A percentile compares a stretch with the other conserved stretches of the same genome.
These are phyloP conservation scores for Cercospora zeae-maydis DNA, from an alignment of 2,329 filamentous ascomycete genomes.

Conservation along the genomic window DNA sequence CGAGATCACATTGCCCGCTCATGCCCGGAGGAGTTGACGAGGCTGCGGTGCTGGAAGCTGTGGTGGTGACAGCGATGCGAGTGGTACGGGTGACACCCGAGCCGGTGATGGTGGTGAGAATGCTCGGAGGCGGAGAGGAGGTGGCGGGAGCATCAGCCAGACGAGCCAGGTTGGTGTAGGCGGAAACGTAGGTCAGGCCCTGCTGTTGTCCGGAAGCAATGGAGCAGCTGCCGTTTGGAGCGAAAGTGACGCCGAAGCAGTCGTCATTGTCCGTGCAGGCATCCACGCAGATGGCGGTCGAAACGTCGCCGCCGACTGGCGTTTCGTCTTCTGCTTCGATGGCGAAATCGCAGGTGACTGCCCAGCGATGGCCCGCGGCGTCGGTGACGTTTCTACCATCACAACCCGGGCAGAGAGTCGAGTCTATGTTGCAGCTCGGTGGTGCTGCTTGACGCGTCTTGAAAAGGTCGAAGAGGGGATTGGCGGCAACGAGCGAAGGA, in stretches of 20 bases:
- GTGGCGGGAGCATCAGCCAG: slow-evolving; percentile 1
- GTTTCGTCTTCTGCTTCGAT: slow-evolving; percentile 17
- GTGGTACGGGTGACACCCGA: slow-evolving; percentile 1
- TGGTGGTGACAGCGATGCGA: slow-evolving; percentile 6
- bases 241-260: slow-evolving; percentile 28
- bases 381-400: slow-evolving; percentile 25
- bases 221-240: slow-evolving; percentile 24
- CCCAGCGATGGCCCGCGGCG: slow-evolving; percentile 20
- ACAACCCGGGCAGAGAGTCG: slow-evolving; percentile 26
- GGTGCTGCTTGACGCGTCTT: slow-evolving; percentile 12
- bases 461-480: slow-evolving; percentile 9
- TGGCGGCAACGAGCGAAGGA: slow-evolving; percentile 11
- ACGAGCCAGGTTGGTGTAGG: slow-evolving; percentile 18
- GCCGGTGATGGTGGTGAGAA: slow-evolving; percentile 9
- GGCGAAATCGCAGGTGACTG: slow-evolving; percentile 25
- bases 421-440: slow-evolving; percentile 10
- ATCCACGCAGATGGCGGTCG: slow-evolving; percentile 23
- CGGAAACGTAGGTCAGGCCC: slow-evolving; percentile 12
- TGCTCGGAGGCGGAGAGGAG: slow-evolving; percentile 13
- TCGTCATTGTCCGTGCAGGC: slow-evolving; percentile 27
- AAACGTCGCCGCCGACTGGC: slow-evolving; percentile 15
- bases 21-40: slow-evolving; percentile 1
- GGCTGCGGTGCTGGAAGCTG: background rate
- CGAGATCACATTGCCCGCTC: slow-evolving; percentile 15
- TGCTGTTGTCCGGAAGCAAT: slow-evolving; percentile 18